phyloP scores from a whole-genome alignment of 169 alveolate genomes.

The Plasmodium cynomolgi region DNA sequence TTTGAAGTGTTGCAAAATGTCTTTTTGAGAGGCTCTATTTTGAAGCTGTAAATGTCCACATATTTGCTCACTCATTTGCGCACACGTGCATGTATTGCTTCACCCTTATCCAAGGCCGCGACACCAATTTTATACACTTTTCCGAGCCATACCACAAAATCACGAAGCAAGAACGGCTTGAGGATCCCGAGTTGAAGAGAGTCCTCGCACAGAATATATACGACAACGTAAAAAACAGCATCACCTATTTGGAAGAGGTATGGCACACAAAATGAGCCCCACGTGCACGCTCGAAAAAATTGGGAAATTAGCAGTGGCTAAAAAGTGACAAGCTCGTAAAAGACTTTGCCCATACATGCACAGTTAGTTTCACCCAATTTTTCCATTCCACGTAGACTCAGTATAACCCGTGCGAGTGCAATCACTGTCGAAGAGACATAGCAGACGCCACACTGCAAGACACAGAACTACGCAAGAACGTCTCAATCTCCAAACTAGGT shows the following conservation, averaged over 20 bases:
- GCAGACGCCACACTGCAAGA: background rate
- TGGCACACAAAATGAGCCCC: background rate
- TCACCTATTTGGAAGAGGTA: conserved; percentile 37
- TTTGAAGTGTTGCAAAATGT: background rate
- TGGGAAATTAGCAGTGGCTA: background rate
- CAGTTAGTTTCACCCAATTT: background rate
- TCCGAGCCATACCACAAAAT: conserved; percentile 65
- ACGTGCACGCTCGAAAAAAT: background rate
- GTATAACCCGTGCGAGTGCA: background rate
- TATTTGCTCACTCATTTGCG: background rate
- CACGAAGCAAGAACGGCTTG: conserved; percentile 23
- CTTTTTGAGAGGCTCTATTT: background rate
- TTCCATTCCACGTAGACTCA: conserved; percentile 25
- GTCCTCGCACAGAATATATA: conserved; percentile 38
- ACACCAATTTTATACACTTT: conserved; percentile 11
- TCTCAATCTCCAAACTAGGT: background rate
- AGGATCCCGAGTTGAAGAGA: conserved; percentile 18
- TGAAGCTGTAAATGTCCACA: background rate
- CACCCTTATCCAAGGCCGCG: conserved; percentile 3
- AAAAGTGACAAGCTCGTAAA: background rate
- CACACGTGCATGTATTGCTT: background rate
- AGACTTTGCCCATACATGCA: background rate
- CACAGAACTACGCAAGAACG: background rate
- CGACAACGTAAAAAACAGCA: conserved; percentile 51
- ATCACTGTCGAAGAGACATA: conserved; percentile 5